These are phyloP conservation scores for Magnaporthales sp. DNA, from an alignment of 2,329 filamentous ascomycete species.

Conservation along the genomic window DNA sequence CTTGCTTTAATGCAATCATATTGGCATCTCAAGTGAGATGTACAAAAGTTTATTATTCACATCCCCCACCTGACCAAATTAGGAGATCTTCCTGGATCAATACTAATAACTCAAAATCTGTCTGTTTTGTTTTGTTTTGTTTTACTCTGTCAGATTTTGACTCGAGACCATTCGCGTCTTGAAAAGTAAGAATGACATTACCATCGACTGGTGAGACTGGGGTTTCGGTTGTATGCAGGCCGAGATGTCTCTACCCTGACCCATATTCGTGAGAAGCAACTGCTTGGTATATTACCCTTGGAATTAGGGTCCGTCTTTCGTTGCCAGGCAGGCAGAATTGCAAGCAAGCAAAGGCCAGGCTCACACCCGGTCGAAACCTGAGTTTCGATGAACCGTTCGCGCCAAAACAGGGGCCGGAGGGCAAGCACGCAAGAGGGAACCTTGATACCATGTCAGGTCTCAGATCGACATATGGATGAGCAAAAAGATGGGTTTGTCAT, in stretches of 20 bases:
- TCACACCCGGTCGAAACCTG: neutral
- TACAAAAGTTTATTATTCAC: neutral
- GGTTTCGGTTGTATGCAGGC: neutral
- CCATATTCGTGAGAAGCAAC: neutral
- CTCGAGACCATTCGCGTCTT: neutral
- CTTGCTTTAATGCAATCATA: neutral
- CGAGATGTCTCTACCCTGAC: neutral
- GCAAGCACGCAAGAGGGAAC: neutral
- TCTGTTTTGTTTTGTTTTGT: neutral
- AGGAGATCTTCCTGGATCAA: neutral
- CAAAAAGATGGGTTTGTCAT: neutral
- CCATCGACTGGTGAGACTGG: neutral
- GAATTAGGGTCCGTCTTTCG: neutral
- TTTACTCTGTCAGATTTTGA: neutral
- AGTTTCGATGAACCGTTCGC: neutral
- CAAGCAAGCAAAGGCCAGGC: neutral
- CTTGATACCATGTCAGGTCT: neutral
- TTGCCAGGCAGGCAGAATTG: neutral
- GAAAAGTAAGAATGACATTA: neutral
- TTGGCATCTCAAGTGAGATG: neutral
- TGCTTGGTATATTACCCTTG: neutral
- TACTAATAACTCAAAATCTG: neutral
- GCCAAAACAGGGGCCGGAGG: neutral
- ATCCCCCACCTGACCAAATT: neutral
- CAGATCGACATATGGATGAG: neutral